phyloP scores from a whole-genome alignment of 129 eudicot genomes.

The Artemisia argyi region DNA sequence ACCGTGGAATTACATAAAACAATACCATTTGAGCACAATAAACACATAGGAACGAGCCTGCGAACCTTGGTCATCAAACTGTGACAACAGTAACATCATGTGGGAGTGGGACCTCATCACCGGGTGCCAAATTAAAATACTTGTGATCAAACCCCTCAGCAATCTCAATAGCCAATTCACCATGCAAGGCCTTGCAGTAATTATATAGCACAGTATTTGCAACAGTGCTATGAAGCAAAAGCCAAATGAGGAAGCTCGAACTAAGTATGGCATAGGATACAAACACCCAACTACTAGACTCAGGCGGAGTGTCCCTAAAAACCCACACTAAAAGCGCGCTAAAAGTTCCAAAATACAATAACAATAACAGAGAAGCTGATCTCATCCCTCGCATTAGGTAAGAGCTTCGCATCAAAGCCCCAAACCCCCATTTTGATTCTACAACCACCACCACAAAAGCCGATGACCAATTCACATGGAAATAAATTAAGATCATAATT shows the following conservation, averaged over 20 bases:
- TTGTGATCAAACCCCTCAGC: slow-evolving; percentile 56
- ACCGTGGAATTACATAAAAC: not conserved
- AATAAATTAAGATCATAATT: slow-evolving; percentile 7
- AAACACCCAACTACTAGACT: slow-evolving; percentile 28
- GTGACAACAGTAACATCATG: slow-evolving; percentile 49
- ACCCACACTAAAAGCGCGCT: slow-evolving; percentile 24
- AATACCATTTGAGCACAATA: not conserved
- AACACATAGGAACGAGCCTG: not conserved
- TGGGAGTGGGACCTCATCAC: slow-evolving; percentile 62
- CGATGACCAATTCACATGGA: slow-evolving; percentile 51
- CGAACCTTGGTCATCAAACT: slow-evolving; percentile 6
- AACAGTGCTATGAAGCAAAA: slow-evolving; percentile 45
- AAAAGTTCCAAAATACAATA: too few species aligned
- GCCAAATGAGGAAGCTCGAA: slow-evolving; percentile 40
- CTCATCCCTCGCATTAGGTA: too few species aligned
- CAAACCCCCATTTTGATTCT: slow-evolving; percentile 63
- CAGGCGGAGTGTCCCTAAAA: not conserved
- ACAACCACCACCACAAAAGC: slow-evolving; percentile 48
- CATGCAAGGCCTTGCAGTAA: too few species aligned
- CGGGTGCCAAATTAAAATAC: slow-evolving; percentile 59
- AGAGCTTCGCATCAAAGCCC: too few species aligned
- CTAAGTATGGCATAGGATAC: slow-evolving; percentile 38
- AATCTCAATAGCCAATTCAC: too few species aligned
- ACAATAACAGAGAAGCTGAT: too few species aligned
- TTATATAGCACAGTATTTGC: slow-evolving; percentile 33